A percentile compares a stretch with the other conserved stretches of the same genome.
phyloP scores from a whole-genome alignment of 108 stramenopile species.

The Nitzschia palea region DNA sequence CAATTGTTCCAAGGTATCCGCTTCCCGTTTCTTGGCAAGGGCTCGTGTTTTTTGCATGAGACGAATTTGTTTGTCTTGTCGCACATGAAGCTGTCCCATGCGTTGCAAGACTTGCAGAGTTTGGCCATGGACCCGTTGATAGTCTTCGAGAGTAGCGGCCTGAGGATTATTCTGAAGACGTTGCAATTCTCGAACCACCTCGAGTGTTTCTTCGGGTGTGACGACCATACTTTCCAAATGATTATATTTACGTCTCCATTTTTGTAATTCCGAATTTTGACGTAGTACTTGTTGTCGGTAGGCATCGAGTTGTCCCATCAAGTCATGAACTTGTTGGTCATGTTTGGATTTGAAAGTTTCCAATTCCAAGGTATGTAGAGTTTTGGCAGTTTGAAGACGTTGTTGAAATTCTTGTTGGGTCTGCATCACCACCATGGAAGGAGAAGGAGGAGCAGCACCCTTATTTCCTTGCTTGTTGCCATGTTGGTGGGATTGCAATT shows the following conservation, averaged over 20 bases:
- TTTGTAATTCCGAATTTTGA: slow-evolving; percentile 7
- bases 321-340: background rate
- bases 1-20: background rate
- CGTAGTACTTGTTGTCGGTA: slow-evolving; percentile 16
- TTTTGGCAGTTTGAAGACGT: slow-evolving; percentile 3
- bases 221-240: slow-evolving; percentile 13
- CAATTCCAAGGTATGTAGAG: slow-evolving; percentile 8
- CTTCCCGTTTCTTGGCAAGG: background rate
- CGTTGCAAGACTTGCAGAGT: background rate
- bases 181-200: slow-evolving; percentile 9
- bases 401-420: background rate
- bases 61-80: background rate
- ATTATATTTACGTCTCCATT: slow-evolving; percentile 9
- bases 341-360: slow-evolving; percentile 11
- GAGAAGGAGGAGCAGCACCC: background rate
- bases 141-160: slow-evolving; percentile 1
- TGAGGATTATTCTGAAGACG: background rate
- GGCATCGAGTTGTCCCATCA: slow-evolving; percentile 17
- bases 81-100: slow-evolving; percentile 2
- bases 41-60: background rate
- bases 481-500: background rate
- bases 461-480: background rate
- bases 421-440: background rate
- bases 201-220: slow-evolving; percentile 1
- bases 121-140: slow-evolving; percentile 1